Conservation (phyloP, 768 basidiomycete species). For the Antrodiella citrinella region DNA sequence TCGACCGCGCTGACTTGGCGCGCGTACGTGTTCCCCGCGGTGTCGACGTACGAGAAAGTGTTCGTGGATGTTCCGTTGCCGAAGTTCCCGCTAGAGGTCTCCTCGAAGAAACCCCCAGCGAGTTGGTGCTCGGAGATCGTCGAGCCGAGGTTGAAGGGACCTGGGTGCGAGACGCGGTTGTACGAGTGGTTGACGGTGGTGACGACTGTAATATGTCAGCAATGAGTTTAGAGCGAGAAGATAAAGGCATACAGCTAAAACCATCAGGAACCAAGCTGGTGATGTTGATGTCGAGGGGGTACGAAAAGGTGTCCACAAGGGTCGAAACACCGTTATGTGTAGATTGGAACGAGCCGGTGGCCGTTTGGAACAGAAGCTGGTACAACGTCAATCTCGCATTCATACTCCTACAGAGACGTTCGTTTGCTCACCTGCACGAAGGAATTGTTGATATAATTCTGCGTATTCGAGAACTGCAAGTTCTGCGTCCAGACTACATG, state of each 20-base stretch:
- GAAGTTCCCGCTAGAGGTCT: constrained; percentile 36
- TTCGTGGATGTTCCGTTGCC: constrained; percentile 71
- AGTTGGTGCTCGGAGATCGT: constrained; percentile 52
- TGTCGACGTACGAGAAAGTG: constrained; percentile 53
- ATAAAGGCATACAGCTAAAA: constrained; percentile 26
- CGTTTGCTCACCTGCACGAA: constrained; percentile 29
- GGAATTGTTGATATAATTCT: constrained; percentile 47
- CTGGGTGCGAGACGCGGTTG: constrained; percentile 46
- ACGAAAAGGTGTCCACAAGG: constrained; percentile 44
- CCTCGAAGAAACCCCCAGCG: constrained; percentile 44
- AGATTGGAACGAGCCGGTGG: constrained; percentile 38
- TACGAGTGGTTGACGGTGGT: constrained; percentile 63
- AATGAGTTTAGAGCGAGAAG: no score
- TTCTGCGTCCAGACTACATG: constrained; percentile 56
- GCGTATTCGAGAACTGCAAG: constrained; percentile 52
- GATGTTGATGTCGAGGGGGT: constrained; percentile 41
- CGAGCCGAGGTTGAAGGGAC: constrained; percentile 50
- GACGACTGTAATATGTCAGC: constrained; percentile 39
- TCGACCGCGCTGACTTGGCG: constrained; percentile 53
- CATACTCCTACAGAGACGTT: background rate
- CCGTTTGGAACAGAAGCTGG: constrained; percentile 43
- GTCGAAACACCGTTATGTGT: constrained; percentile 37
- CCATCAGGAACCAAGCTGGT: constrained; percentile 25
- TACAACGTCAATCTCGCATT: no score
- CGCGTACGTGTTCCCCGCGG: constrained; percentile 51